Conservation (phyloP, 1,284 basidiomycete genomes). For the Takashimella koratensis region DNA sequence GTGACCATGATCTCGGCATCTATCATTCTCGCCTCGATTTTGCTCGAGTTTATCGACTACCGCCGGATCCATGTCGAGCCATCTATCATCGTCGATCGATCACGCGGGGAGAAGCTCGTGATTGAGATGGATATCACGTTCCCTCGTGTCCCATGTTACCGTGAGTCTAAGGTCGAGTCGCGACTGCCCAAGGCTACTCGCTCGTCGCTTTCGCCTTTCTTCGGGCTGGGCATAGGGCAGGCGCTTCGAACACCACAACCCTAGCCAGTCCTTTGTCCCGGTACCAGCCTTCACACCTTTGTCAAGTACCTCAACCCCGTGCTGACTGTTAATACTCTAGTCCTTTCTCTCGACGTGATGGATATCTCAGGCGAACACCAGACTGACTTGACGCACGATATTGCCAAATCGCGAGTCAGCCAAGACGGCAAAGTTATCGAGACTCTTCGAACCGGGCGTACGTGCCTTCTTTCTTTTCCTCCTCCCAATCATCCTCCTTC, state of each 20-base stretch:
- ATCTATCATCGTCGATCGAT: constrained; percentile 86
- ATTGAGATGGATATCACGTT: constrained; percentile 93
- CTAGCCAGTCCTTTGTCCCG: no score
- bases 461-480: constrained; percentile 6
- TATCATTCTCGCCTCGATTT: constrained; percentile 85
- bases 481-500: not conserved
- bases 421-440: constrained; percentile 60
- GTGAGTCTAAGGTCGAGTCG: constrained; percentile 67
- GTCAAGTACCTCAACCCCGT: no score
- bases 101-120: constrained; percentile 87
- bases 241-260: no score
- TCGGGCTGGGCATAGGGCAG: no score
- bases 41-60: constrained; percentile 95
- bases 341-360: constrained; percentile 93
- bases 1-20: constrained; percentile 89
- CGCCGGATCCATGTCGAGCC: constrained; percentile 80
- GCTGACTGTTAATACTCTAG: no score
- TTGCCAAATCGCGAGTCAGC: constrained; percentile 76
- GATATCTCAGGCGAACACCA: constrained; percentile 96
- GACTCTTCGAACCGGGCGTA: constrained; percentile 40
- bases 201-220: no score
- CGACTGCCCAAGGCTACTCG: no score
- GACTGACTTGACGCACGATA: constrained; percentile 82
- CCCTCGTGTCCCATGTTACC: constrained; percentile 94
- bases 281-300: no score